Evolutionary conservation across 495 filamentous ascomycete genomes (phyloP).

Genomic region (Penicillium longicatenatum): DNA sequence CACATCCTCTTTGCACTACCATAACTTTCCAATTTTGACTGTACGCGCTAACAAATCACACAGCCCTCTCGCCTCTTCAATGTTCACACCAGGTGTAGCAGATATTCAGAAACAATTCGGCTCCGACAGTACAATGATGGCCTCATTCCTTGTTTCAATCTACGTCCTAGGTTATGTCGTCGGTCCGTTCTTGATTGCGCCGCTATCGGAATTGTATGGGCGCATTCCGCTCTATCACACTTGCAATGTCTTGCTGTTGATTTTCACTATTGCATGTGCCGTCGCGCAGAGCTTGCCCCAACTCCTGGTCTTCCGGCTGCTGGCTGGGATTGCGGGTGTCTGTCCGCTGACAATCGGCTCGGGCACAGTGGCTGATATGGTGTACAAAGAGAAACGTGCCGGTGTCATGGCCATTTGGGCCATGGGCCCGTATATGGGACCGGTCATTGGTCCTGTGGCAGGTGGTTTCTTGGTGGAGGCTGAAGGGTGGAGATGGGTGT

Average conservation of each 20-base stretch:
- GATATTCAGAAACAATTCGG: constrained; percentile 56
- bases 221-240: constrained; percentile 42
- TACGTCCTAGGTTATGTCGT: constrained; percentile 42
- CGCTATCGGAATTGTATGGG: constrained; percentile 48
- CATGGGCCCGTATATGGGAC: constrained; percentile 45
- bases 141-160: constrained; percentile 44
- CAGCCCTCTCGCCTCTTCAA: constrained; percentile 59
- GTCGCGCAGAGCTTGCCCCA: constrained; percentile 40
- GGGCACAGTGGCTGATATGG: constrained; percentile 50
- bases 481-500: constrained; percentile 46
- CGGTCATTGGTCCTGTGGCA: constrained; percentile 41
- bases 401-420: constrained; percentile 50
- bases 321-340: constrained; percentile 45
- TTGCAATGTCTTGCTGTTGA: constrained; percentile 45
- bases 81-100: constrained; percentile 62
- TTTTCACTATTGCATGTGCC: constrained; percentile 50
- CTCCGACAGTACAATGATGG: constrained; percentile 34
- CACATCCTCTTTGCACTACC: neutral
- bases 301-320: constrained; percentile 50
- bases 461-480: constrained; percentile 44
- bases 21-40: neutral
- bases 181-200: constrained; percentile 44
- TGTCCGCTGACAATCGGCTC: constrained; percentile 48
- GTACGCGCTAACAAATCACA: neutral
- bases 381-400: constrained; percentile 40